Evolutionary conservation across 371 early-diverging fungal species (phyloP).

Genomic region (Zychaea mexicana): DNA sequence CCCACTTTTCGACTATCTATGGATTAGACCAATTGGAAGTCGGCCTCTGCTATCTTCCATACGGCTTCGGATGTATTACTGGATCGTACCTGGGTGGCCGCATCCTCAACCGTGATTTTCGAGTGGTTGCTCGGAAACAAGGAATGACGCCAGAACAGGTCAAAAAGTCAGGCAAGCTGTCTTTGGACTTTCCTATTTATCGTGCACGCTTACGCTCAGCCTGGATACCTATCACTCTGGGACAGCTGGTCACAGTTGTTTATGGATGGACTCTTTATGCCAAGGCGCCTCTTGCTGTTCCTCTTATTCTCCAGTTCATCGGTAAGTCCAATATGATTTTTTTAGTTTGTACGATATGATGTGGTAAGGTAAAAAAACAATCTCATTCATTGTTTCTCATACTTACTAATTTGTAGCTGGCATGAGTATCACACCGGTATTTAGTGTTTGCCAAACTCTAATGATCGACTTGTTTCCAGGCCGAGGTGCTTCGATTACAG

Average conservation of each 20-base stretch:
- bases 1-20: conserved; percentile 24
- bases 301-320: conserved; percentile 32
- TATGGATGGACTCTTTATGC: conserved; percentile 36
- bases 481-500: conserved; percentile 45
- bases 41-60: conserved; percentile 36
- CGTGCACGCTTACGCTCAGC: conserved; percentile 28
- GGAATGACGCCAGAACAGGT: conserved; percentile 5
- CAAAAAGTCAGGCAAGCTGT: conserved; percentile 12
- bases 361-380: too few species aligned
- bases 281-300: conserved; percentile 26
- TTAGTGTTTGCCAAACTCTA: conserved; percentile 33
- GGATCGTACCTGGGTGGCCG: conserved; percentile 30
- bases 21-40: conserved; percentile 27
- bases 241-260: conserved; percentile 18
- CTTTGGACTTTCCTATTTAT: conserved; percentile 28
- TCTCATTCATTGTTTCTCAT: not conserved
- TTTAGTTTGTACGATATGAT: not conserved
- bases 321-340: conserved; percentile 18
- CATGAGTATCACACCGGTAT: conserved; percentile 13
- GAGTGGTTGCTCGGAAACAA: conserved; percentile 12
- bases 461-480: conserved; percentile 41
- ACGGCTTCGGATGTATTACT: conserved; percentile 31
- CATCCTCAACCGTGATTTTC: conserved; percentile 39
- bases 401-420: conserved; percentile 18
- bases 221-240: conserved; percentile 19